Evolutionary conservation across 2,329 filamentous ascomycete species (phyloP).

Genomic region (Xylaria sp.): DNA sequence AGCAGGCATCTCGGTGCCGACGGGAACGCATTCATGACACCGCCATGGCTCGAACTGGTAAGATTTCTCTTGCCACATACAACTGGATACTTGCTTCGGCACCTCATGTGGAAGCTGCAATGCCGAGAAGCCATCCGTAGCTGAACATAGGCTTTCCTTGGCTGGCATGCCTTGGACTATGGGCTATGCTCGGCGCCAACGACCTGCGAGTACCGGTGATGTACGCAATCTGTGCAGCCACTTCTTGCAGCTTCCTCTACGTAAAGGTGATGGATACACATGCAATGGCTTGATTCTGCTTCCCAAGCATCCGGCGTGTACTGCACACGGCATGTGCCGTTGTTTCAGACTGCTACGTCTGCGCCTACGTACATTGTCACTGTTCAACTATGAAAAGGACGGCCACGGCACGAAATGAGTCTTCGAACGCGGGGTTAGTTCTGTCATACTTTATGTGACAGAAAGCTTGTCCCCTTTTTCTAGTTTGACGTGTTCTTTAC

Average conservation of each 20-base stretch:
- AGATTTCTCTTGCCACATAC: slow-evolving; percentile 19
- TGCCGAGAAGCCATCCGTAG: slow-evolving; percentile 14
- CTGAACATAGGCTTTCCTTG: slow-evolving; percentile 5
- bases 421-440: not conserved
- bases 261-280: not conserved
- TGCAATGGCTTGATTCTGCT: slow-evolving; percentile 8
- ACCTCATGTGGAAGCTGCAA: slow-evolving; percentile 9
- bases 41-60: slow-evolving; percentile 10
- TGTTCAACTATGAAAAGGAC: slow-evolving; percentile 7
- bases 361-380: slow-evolving; percentile 12
- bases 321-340: slow-evolving; percentile 25
- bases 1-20: slow-evolving; percentile 26
- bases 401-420: not conserved
- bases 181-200: slow-evolving; percentile 1
- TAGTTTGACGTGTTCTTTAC: not conserved
- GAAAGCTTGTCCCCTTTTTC: not conserved
- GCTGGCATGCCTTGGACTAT: not conserved
- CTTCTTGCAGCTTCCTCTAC: not conserved
- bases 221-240: not conserved
- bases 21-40: slow-evolving; percentile 5
- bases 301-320: slow-evolving; percentile 13
- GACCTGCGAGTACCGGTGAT: slow-evolving; percentile 11
- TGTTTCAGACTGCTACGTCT: slow-evolving; percentile 25
- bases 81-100: slow-evolving; percentile 12
- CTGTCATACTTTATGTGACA: not conserved